These are phyloP conservation scores for Geoglossum glabrum DNA, from an alignment of 495 filamentous ascomycete genomes.

Conservation along the genomic window DNA sequence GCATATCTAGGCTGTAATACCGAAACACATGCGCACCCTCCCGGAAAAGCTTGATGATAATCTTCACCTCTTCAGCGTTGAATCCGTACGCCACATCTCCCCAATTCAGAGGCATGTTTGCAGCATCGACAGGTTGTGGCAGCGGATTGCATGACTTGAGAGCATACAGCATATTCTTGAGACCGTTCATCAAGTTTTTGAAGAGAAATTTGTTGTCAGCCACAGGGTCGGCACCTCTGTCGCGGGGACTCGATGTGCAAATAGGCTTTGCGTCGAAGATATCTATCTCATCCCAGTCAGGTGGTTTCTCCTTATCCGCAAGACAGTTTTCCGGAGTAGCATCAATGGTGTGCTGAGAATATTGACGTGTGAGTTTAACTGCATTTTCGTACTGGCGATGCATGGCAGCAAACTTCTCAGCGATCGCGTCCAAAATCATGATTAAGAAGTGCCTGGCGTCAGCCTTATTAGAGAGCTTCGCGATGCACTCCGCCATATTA, in stretches of 20 bases:
- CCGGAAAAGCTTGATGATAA: slow-evolving; percentile 92
- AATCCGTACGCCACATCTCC: slow-evolving; percentile 90
- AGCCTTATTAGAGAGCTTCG: slow-evolving; percentile 69
- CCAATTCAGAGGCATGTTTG: slow-evolving; percentile 76
- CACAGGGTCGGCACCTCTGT: slow-evolving; percentile 81
- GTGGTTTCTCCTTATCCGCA: slow-evolving; percentile 55
- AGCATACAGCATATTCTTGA: slow-evolving; percentile 94
- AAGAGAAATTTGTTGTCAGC: slow-evolving; percentile 96
- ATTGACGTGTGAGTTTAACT: slow-evolving; percentile 67
- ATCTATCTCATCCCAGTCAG: slow-evolving; percentile 94
- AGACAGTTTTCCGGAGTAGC: slow-evolving; percentile 57
- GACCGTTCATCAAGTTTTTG: slow-evolving; percentile 90
- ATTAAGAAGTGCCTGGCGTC: slow-evolving; percentile 91
- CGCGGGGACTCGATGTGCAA: slow-evolving; percentile 80
- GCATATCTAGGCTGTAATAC: slow-evolving; percentile 81
- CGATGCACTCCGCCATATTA: slow-evolving; percentile 96
- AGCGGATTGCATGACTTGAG: slow-evolving; percentile 75
- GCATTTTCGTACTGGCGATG: slow-evolving; percentile 88
- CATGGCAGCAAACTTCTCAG: slow-evolving; percentile 96
- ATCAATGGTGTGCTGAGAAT: slow-evolving; percentile 44
- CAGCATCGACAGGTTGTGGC: slow-evolving; percentile 41
- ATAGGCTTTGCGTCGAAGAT: slow-evolving; percentile 94
- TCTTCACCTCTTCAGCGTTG: slow-evolving; percentile 87
- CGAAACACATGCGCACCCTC: slow-evolving; percentile 90
- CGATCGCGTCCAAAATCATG: slow-evolving; percentile 93